These are phyloP conservation scores for Podospora australis DNA, from an alignment of 495 filamentous ascomycete genomes.

Conservation along the genomic window DNA sequence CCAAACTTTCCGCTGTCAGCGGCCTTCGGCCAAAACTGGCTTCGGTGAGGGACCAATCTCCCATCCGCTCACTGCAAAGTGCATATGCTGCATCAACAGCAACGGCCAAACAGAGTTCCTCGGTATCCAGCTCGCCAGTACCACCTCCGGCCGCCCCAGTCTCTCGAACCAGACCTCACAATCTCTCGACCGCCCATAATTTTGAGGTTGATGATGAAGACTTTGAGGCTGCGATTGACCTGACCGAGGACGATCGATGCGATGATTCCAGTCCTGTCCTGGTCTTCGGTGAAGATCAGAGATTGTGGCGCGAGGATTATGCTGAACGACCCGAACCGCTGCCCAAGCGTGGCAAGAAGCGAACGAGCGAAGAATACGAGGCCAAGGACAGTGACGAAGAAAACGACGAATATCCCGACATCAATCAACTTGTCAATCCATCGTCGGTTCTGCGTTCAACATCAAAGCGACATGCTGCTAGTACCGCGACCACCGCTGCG, in stretches of 20 bases:
- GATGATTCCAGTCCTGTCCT: slow-evolving; percentile 38
- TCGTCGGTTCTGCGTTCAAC: slow-evolving; percentile 7
- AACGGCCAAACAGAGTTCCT: too few species aligned
- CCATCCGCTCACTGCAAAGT: background rate
- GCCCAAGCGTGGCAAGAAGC: slow-evolving; percentile 55
- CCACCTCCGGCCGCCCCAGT: background rate
- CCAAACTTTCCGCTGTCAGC: background rate
- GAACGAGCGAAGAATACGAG: background rate
- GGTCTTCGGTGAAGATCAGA: slow-evolving; percentile 36
- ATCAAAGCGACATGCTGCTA: too few species aligned
- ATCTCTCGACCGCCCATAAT: background rate
- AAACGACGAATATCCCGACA: slow-evolving; percentile 35
- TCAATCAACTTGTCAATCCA: slow-evolving; percentile 28
- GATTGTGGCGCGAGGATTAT: slow-evolving; percentile 56
- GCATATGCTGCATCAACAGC: background rate
- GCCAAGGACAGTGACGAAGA: background rate
- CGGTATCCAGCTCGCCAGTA: background rate
- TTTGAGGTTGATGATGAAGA: slow-evolving; percentile 23
- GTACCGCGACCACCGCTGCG: background rate
- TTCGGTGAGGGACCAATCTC: background rate
- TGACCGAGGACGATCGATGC: slow-evolving; percentile 55
- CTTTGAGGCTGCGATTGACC: slow-evolving; percentile 54
- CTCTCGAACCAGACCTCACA: background rate
- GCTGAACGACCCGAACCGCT: slow-evolving; percentile 27
- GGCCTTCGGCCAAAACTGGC: background rate